Base-by-base conservation (phyloP, 495 filamentous ascomycete genomes). In the Podospora pseudopauciseta region DNA sequence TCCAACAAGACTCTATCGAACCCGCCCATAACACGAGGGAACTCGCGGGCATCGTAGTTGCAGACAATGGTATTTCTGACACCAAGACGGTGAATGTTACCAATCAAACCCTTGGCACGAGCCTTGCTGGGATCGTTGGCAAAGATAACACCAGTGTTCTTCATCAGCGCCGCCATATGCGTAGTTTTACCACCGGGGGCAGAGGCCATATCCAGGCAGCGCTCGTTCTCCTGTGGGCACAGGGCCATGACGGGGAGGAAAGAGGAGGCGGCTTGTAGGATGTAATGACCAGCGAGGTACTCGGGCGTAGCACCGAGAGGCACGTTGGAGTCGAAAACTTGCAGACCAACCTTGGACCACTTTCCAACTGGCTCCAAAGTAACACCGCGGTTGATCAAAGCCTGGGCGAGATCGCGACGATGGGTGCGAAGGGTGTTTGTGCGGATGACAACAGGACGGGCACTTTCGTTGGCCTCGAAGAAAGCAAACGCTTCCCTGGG, bases 231-330 rank as follows among this genome's bases (percentile, higher is more conserved):
- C 77, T 98, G 95, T 0, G 95, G 96, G 16, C 91, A 92, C 18
- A 99, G 85, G 2, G 96, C 95, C 93, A 99, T 98, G 72, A 97
- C 94, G 71, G 95, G 95, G 30, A 99, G 86, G 84, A 99, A 99
- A 30, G 94, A 97, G 26, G 92, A 95, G 1, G 95, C 95, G 13
- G 95, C 95, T 83, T 98, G 96, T 16, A 98, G 85, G 73, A 99
- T 98, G 82, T 99, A 99, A 76, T 98, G 92, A 26, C 95, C 95
- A 2, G 96, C 93, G 11, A 99, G 85, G 79, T 98, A 98, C 76
- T 99, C 96, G 1, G 95, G 96, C 0, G 96, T 99, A 26, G 96
- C 96, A 82, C 94, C 96, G n/a, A 97, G 86, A 2, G 95, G 95
- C 0, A 98, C 96, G 65, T 89, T 88, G 60, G 90, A 91, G 74